Base-by-base conservation (phyloP, 2,329 filamentous ascomycete species). In the Clarireedia paspali region DNA sequence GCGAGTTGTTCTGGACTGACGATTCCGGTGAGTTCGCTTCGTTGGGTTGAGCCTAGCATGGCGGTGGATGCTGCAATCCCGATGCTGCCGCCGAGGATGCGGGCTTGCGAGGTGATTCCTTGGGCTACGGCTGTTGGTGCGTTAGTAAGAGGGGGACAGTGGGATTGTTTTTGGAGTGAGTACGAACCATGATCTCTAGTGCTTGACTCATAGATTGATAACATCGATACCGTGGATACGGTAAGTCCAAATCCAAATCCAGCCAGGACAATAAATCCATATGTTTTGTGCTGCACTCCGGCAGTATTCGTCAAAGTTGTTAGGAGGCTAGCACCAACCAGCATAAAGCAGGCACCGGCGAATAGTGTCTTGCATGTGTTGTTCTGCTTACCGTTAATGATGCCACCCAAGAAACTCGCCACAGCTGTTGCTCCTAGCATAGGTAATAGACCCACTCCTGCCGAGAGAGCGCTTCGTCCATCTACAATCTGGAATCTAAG, bases 401-500 rank as follows among this genome's bases (percentile, higher is more conserved):
- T 17, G 14, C 46, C 26, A 30, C 24, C 26, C 20, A 36, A 20
- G 12, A 45, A 52, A 20, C 17, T 44, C 0, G 79, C 81, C 4
- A 81, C 63, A 0, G 82, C 79, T 38, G 78, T 81, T 2, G 78
- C 70, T 2, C 77, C 78, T 0, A 84, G 74, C 70, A 85, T 74
- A 0, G 82, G 82, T 14, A 85, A 70, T 5, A 84, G 72, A 46
- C 82, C 77, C 4, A 84, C 66, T 4, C 82, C 81, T 0, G 81
- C 79, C 63, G 74, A 73, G 24, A 84, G 71, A 0, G 78, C 73
- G 34, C 69, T 74, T 49, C 82, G 74, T 5, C 70, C 71, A 59
- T 83, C 78, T 52, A 83, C 76, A 39, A 84, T 77, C 58, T 85
- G 81, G 50, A 83, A 81, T 6, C 80, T 72, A 60, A 85, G 79